These are phyloP conservation scores for Candida ascalaphidarum DNA, from an alignment of 805 yeast species.

Conservation along the genomic window DNA sequence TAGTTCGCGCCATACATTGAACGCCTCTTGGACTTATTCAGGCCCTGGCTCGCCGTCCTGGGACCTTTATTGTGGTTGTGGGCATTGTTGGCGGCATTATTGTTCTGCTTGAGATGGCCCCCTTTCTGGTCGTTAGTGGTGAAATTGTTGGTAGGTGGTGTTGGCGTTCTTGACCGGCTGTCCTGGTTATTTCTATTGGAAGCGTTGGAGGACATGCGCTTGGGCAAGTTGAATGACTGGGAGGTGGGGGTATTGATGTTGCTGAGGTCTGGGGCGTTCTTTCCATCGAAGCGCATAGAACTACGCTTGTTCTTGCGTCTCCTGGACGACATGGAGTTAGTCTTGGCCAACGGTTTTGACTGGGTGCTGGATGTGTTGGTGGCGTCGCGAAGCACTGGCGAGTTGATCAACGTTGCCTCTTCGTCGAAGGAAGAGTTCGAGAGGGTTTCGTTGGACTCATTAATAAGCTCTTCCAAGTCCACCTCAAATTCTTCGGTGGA, in stretches of 20 bases:
- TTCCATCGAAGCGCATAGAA: constrained; percentile 20
- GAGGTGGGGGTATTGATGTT: constrained; percentile 9
- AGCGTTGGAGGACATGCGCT: constrained; percentile 5
- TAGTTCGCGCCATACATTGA: constrained; percentile 23
- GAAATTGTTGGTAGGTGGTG: not conserved
- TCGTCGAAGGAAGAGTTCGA: constrained; percentile 24
- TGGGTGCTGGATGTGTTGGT: constrained; percentile 2
- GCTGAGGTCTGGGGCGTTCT: constrained; percentile 11
- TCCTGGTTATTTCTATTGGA: constrained; percentile 2
- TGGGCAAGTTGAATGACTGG: constrained; percentile 10
- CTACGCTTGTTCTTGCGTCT: constrained; percentile 26
- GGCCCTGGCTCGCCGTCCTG: constrained; percentile 5
- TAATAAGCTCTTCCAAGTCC: constrained; percentile 25
- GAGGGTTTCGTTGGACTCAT: constrained; percentile 23
- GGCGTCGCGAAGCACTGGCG: constrained; percentile 6
- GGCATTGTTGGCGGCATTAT: constrained; percentile 4
- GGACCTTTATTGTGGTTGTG: constrained; percentile 6
- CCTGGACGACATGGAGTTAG: constrained; percentile 12
- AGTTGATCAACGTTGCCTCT: constrained; percentile 17
- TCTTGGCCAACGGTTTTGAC: constrained; percentile 4
- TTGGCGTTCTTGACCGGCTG: constrained; percentile 1
- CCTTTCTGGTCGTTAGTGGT: not conserved
- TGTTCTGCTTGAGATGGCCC: constrained; percentile 2
- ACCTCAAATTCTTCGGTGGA: constrained; percentile 18
- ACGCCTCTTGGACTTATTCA: constrained; percentile 18